A percentile compares a stretch with the other conserved stretches of the same genome.
Evolutionary conservation across 495 filamentous ascomycete genomes (phyloP).

Genomic region (Elaphomyces granulatus): DNA sequence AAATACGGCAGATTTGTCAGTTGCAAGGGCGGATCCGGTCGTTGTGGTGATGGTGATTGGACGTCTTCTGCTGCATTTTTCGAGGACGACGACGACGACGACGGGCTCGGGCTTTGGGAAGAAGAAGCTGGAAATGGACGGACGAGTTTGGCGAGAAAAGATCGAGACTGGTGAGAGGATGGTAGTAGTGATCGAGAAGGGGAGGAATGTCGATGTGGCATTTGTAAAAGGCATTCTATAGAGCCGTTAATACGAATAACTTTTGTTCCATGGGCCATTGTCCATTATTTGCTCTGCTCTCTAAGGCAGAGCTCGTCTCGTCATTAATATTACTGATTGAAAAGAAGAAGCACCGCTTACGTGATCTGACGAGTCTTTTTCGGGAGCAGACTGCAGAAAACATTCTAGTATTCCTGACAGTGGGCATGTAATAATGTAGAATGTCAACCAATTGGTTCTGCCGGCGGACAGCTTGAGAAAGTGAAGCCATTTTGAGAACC

Average conservation of each 20-base stretch:
- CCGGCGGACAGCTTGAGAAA: too few relatives aligned
- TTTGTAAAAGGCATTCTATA: not conserved
- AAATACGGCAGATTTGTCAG: constrained; percentile 48
- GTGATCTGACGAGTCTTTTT: not conserved
- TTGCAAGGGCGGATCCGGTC: constrained; percentile 13
- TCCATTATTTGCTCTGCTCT: not conserved
- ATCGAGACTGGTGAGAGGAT: constrained; percentile 19
- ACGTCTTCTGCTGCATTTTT: constrained; percentile 16
- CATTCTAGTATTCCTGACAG: not conserved
- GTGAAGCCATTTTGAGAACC: too few relatives aligned
- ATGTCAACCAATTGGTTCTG: too few relatives aligned
- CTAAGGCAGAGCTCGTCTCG: too few relatives aligned
- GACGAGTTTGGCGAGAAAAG: constrained; percentile 29
- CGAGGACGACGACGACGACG: too few relatives aligned
- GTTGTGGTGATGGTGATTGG: constrained; percentile 6
- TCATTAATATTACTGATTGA: not conserved
- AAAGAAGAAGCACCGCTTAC: not conserved
- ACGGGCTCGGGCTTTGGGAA: constrained; percentile 8
- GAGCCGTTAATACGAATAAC: not conserved
- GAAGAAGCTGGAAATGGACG: constrained; percentile 22
- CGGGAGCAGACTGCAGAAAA: not conserved
- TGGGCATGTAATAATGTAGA: too few relatives aligned
- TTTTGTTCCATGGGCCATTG: not conserved
- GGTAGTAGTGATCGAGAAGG: constrained; percentile 8
- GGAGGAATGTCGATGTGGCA: not conserved